Evolutionary conservation across 1,284 basidiomycete species (phyloP).

Genomic region (Papiliotrema terrestris): DNA sequence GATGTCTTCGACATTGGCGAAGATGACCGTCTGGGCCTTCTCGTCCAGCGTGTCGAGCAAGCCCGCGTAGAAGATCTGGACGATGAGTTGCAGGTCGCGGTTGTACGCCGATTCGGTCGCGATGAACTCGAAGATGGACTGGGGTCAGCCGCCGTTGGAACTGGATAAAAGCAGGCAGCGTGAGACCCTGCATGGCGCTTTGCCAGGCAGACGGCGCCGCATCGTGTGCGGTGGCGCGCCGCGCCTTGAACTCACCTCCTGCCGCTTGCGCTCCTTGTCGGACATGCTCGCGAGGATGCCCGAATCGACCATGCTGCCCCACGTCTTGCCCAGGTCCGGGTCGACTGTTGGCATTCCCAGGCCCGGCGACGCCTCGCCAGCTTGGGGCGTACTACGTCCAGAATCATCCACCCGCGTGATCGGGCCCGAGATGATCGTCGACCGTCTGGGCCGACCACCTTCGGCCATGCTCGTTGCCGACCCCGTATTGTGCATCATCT

Average conservation of each 20-base stretch:
- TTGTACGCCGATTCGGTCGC: constrained; percentile 83
- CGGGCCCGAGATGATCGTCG: constrained; percentile 46
- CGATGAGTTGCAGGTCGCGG: constrained; percentile 80
- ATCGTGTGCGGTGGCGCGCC: too few species aligned
- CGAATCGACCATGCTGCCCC: constrained; percentile 84
- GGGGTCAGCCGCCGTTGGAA: neutral
- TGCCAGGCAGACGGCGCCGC: too few species aligned
- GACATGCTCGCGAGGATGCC: constrained; percentile 74
- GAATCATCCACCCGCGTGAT: constrained; percentile 27
- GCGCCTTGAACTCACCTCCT: constrained; percentile 69
- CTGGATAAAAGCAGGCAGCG: neutral
- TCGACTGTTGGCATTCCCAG: constrained; percentile 5
- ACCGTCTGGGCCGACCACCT: constrained; percentile 6
- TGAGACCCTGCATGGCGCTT: neutral
- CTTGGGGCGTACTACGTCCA: neutral
- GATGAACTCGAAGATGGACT: constrained; percentile 81
- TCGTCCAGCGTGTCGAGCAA: constrained; percentile 69
- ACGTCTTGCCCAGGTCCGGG: constrained; percentile 58
- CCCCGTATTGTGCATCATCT: constrained; percentile 16
- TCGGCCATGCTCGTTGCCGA: neutral
- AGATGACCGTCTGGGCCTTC: constrained; percentile 77
- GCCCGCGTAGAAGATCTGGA: constrained; percentile 82
- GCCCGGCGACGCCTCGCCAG: neutral
- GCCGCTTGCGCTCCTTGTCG: constrained; percentile 70
- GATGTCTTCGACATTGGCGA: constrained; percentile 90